Conservation (phyloP, 2,329 filamentous ascomycete genomes). For the Fusarium udum region DNA sequence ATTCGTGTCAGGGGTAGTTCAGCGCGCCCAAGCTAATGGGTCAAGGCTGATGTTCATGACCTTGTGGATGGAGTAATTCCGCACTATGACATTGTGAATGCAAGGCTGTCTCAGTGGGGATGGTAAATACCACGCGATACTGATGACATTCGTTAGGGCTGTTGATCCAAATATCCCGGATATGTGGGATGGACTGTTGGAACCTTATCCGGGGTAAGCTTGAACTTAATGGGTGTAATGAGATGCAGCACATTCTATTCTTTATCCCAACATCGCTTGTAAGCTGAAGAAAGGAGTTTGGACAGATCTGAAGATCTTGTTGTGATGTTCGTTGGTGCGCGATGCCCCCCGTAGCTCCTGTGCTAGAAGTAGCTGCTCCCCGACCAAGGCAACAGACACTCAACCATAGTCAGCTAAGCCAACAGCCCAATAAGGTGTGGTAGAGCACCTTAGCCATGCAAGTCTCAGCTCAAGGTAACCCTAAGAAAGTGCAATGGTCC, state of each 20-base stretch:
- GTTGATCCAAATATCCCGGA: slow-evolving; percentile 18
- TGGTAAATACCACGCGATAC: slow-evolving; percentile 14
- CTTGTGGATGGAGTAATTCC: neutral
- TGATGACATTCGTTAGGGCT: slow-evolving; percentile 19
- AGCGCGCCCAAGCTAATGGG: neutral
- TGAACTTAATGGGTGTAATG: neutral
- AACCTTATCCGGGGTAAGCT: neutral
- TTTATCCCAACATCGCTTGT: rapidly evolving
- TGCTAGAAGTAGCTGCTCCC: no score
- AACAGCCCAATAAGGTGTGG: neutral
- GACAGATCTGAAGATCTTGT: neutral
- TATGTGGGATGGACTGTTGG: neutral
- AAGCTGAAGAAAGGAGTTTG: rapidly evolving
- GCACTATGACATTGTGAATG: neutral
- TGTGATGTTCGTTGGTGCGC: neutral
- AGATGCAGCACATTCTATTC: neutral
- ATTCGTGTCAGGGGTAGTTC: neutral
- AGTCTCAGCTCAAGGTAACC: neutral
- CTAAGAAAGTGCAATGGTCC: neutral
- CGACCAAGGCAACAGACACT: neutral
- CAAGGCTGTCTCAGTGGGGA: neutral
- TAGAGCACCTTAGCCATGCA: neutral
- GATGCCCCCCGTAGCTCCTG: rapidly evolving
- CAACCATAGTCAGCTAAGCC: rapidly evolving
- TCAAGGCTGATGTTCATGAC: slow-evolving; percentile 6